Base-by-base conservation (phyloP, 2,329 filamentous ascomycete genomes). In the Phaeosphaeria sp. region DNA sequence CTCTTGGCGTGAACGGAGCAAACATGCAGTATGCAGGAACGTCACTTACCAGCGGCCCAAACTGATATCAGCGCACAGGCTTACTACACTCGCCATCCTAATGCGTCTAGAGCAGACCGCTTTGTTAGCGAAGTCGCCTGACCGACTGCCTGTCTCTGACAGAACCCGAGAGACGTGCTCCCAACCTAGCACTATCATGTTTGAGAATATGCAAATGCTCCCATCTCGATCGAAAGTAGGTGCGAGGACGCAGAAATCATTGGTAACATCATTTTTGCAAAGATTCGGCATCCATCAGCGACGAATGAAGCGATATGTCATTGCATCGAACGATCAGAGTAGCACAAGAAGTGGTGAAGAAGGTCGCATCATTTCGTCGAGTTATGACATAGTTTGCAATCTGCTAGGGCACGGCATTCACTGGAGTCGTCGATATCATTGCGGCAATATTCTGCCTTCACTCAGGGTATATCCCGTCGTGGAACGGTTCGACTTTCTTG, bases 391-490 rank as follows among this genome's bases (percentile, higher is more conserved):
- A 5, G 17, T 30, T 20, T 55, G 27, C 25, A 51, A 21, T 6
- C 5, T 27, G 13, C 27, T 65, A 11, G 36, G 56, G 2, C 52
- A 30, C 25, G 57, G 55, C 13, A 6, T 61, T 17, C 21, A 23
- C 11, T 58, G 59, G 49, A 43, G 21, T 9, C 46, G 22, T 18
- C n/a, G 42, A 15, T 43, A 47, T 20, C 49, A 50, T 17, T 54
- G 53, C 18, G 52, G 56, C 6, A 54, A 43, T 11, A 58, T 65
- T 3, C 18, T 56, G 2, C 56, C 58, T 15, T 60, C 63, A 1
- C 54, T 65, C 5, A 50, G 27, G 6, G 52, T 56, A 15, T 60
- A 60, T 54, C 63, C 63, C 3, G 50, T 63, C 1, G 50, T 63
- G 17, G 2, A 48, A 0, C 10, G 41, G 0, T 54, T 58, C 27